Conservation (phyloP, 2,329 filamentous ascomycete genomes). For the Chaetomium strumarium region DNA sequence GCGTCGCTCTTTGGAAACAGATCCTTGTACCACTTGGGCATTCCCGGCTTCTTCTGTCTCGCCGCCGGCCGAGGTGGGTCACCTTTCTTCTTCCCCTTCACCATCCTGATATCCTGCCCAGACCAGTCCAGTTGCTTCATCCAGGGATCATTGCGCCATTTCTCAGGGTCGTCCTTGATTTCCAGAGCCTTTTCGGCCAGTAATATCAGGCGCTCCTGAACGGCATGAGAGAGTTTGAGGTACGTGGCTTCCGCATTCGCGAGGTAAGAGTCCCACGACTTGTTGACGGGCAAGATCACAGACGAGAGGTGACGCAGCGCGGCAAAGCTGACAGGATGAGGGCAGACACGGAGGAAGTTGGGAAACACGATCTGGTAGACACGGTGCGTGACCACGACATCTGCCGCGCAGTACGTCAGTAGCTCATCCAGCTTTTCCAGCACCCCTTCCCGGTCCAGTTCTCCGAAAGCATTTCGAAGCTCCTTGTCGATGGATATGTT, state of each 20-base stretch:
- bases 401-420: conserved; percentile 88
- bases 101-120: conserved; percentile 84
- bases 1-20: conserved; percentile 65
- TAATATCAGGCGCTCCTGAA: conserved; percentile 66
- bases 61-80: conserved; percentile 72
- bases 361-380: conserved; percentile 95
- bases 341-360: conserved; percentile 81
- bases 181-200: conserved; percentile 73
- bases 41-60: conserved; percentile 87
- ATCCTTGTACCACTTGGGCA: conserved; percentile 94
- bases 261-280: conserved; percentile 82
- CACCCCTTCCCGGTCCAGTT: conserved; percentile 67
- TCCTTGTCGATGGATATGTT: conserved; percentile 88
- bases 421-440: conserved; percentile 69
- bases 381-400: conserved; percentile 86
- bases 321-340: conserved; percentile 95
- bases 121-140: conserved; percentile 91
- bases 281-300: conserved; percentile 84
- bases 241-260: conserved; percentile 81
- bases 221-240: conserved; percentile 65
- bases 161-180: conserved; percentile 60
- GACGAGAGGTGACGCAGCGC: conserved; percentile 88
- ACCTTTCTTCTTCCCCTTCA: conserved; percentile 81
- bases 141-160: conserved; percentile 82
- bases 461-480: conserved; percentile 78